These are phyloP conservation scores for Lasiosphaeriaceae sp. DNA, from an alignment of 495 filamentous ascomycete genomes.

Conservation along the genomic window DNA sequence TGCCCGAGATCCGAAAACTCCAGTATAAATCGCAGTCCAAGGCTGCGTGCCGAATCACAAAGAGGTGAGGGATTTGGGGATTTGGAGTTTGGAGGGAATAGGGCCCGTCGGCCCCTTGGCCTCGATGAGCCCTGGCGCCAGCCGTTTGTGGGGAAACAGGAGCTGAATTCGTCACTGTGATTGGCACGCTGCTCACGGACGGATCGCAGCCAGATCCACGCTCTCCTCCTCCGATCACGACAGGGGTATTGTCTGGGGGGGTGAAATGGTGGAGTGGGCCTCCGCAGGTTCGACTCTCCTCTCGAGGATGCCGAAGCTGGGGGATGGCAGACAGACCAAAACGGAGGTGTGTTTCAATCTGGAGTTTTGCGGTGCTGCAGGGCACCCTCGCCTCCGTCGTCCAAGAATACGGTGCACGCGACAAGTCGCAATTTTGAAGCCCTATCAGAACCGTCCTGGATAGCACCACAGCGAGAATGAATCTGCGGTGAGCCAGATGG, in stretches of 20 bases:
- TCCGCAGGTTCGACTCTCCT: background rate
- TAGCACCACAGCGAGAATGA: conserved; percentile 11
- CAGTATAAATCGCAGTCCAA: background rate
- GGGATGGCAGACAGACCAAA: conserved; percentile 1
- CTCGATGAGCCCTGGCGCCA: conserved; percentile 8
- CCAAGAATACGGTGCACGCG: conserved; percentile 19
- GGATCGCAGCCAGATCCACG: conserved; percentile 4
- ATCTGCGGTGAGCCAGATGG: conserved; percentile 2
- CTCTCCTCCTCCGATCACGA: conserved; percentile 18
- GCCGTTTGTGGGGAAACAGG: conserved; percentile 15
- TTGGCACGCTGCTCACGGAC: background rate
- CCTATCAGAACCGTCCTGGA: conserved; percentile 20
- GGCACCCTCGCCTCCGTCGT: conserved; percentile 1
- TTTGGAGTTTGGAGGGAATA: conserved; percentile 10
- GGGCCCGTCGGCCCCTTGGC: conserved; percentile 29
- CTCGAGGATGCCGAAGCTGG: conserved; percentile 2
- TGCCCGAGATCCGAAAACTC: background rate
- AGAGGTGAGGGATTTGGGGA: background rate
- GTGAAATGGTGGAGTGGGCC: conserved; percentile 12
- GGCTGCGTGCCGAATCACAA: background rate
- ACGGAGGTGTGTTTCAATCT: background rate
- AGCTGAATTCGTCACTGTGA: background rate
- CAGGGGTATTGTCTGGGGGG: conserved; percentile 10
- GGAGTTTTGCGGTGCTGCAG: background rate
- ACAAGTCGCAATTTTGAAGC: conserved; percentile 14